A percentile compares a stretch with the other conserved stretches of the same genome.
Conservation (phyloP, 2,329 filamentous ascomycete genomes). For the Fusarium udum region DNA sequence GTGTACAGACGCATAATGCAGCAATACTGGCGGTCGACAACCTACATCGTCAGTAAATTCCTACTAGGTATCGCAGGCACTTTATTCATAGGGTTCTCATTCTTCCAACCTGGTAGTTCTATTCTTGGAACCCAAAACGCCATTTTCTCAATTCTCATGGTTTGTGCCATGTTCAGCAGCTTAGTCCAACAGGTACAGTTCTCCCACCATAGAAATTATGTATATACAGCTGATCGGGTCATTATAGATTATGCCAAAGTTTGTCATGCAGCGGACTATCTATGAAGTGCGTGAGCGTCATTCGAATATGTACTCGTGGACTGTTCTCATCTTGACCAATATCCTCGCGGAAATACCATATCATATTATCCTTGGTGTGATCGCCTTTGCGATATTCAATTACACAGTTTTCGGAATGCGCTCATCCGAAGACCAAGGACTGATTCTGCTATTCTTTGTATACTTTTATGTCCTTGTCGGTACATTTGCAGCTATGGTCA, state of each 20-base stretch:
- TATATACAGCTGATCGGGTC: not conserved
- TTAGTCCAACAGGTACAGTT: constrained; percentile 66
- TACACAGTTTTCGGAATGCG: constrained; percentile 66
- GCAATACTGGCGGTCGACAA: constrained; percentile 84
- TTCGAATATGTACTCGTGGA: constrained; percentile 78
- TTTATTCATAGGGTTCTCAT: constrained; percentile 80
- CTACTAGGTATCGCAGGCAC: constrained; percentile 66
- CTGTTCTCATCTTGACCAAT: constrained; percentile 75
- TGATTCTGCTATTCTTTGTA: constrained; percentile 72
- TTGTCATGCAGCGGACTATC: constrained; percentile 75
- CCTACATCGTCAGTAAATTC: constrained; percentile 81
- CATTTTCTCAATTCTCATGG: constrained; percentile 79
- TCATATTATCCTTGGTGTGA: constrained; percentile 69
- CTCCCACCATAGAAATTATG: not conserved
- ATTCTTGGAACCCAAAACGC: constrained; percentile 78
- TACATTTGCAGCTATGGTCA: constrained; percentile 77
- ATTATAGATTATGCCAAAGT: constrained; percentile 74
- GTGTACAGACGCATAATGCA: constrained; percentile 77
- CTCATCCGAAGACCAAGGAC: constrained; percentile 64
- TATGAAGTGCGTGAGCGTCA: constrained; percentile 83
- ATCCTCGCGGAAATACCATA: constrained; percentile 78
- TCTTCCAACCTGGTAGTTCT: constrained; percentile 64
- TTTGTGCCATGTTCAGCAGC: constrained; percentile 78
- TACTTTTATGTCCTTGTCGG: constrained; percentile 76
- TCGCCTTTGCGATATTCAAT: constrained; percentile 74